A percentile compares a stretch with the other conserved stretches of the same genome.
These are phyloP conservation scores for Yarrowia osloensis DNA, from an alignment of 805 yeast species.

Conservation along the genomic window DNA sequence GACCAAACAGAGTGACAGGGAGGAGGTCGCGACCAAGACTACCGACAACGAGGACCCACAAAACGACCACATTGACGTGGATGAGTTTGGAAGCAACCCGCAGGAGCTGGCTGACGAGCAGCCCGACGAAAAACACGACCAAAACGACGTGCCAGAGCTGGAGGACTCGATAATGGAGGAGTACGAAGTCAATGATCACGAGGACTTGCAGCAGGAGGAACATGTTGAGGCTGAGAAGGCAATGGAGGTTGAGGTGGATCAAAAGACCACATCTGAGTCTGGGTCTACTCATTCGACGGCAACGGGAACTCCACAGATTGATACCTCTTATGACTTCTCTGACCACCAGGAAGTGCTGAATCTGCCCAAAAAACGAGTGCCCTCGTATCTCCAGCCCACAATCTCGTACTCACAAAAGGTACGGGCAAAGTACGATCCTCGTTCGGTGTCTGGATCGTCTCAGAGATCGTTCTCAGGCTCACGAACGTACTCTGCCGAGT, in stretches of 20 bases:
- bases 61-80: neutral
- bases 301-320: neutral
- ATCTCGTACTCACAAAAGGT: constrained; percentile 25
- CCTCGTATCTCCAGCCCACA: constrained; percentile 24
- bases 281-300: neutral
- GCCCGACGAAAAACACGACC: neutral
- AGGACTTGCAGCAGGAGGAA: neutral
- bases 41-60: neutral
- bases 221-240: neutral
- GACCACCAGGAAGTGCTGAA: neutral
- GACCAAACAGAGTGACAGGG: neutral
- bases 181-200: neutral
- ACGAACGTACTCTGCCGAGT: constrained; percentile 13
- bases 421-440: constrained; percentile 16
- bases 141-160: neutral
- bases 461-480: constrained; percentile 21
- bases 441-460: constrained; percentile 6
- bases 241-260: neutral
- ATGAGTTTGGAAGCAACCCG: neutral
- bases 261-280: neutral
- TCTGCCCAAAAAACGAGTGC: constrained; percentile 21
- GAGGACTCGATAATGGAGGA: constrained; percentile 17
- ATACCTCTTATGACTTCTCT: constrained; percentile 13
- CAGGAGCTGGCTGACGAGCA: neutral
- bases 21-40: neutral